Percentiles rank a stretch among this genome's conserved stretches.
phyloP scores from a whole-genome alignment of 305 asterid species.

The Fraxinus greggii region DNA sequence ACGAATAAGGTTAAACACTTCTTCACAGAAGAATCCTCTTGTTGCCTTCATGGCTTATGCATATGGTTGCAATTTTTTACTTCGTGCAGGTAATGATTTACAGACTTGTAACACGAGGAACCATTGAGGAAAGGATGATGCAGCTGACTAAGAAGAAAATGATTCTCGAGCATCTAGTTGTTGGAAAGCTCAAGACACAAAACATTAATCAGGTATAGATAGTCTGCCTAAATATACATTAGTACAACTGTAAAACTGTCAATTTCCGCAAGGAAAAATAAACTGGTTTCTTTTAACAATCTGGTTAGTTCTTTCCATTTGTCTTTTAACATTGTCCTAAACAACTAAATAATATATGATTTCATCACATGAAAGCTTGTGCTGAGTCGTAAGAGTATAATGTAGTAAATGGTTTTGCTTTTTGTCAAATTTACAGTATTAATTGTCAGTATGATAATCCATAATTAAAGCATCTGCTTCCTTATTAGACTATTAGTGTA shows the following conservation, averaged over 20 bases:
- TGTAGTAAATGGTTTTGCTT: neutral
- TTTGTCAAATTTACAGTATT: neutral
- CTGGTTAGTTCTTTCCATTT: no score
- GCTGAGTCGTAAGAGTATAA: neutral
- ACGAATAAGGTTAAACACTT: constrained; percentile 69
- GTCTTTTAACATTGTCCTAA: neutral
- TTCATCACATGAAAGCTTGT: neutral
- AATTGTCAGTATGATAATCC: neutral
- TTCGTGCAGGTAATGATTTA: constrained; percentile 82
- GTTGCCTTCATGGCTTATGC: constrained; percentile 18
- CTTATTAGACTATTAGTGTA: neutral
- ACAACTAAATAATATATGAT: neutral
- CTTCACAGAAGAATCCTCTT: constrained; percentile 20
- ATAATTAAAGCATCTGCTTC: neutral
- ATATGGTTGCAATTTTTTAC: constrained; percentile 7
- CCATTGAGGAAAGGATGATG: constrained; percentile 99
- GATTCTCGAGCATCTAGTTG: constrained; percentile 97
- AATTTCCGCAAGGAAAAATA: neutral
- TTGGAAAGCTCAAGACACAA: constrained; percentile 83
- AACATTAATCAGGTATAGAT: constrained; percentile 82
- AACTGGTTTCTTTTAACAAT: neutral
- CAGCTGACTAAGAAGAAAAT: constrained; percentile 95
- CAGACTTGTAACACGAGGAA: constrained; percentile 78
- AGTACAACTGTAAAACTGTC: neutral
- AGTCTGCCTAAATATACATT: neutral